A percentile compares a stretch with the other conserved stretches of the same genome.
phyloP scores from a whole-genome alignment of 164 flowering plant species.

The Nymphaea thermarum region DNA sequence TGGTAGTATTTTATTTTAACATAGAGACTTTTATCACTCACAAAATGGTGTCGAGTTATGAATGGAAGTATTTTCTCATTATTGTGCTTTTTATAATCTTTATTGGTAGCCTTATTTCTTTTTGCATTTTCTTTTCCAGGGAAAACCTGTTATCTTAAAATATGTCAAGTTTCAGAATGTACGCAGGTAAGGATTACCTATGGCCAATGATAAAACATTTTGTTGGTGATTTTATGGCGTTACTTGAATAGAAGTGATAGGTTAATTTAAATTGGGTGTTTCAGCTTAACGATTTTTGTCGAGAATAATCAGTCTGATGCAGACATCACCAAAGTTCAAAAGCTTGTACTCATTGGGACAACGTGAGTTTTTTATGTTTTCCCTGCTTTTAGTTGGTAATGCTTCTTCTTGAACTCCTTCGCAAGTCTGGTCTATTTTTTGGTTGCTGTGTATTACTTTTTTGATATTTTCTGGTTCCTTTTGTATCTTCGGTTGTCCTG shows the following conservation, averaged over 20 bases:
- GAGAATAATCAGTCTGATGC: conserved; percentile 84
- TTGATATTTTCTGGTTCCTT: too few species aligned
- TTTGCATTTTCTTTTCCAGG: conserved; percentile 28
- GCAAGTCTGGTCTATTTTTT: too few species aligned
- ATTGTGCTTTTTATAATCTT: background rate
- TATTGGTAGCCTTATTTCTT: background rate
- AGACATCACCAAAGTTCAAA: conserved; percentile 79
- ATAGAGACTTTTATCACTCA: background rate
- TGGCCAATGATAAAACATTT: background rate
- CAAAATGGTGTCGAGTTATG: background rate
- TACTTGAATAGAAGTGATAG: background rate
- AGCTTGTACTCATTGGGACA: conserved; percentile 66
- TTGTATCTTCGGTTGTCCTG: too few species aligned
- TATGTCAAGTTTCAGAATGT: conserved; percentile 98
- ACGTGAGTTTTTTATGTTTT: conserved; percentile 47
- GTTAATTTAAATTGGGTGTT: background rate
- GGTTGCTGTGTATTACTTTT: too few species aligned
- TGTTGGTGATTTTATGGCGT: background rate
- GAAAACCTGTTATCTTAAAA: conserved; percentile 58
- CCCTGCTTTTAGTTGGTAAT: background rate
- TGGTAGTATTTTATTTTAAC: too few species aligned
- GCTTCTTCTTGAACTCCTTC: too few species aligned
- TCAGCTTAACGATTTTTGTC: conserved; percentile 88
- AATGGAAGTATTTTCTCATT: background rate
- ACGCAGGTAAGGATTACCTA: conserved; percentile 47